phyloP scores from a whole-genome alignment of 495 filamentous ascomycete genomes.

The Alectoria sarmentosa region DNA sequence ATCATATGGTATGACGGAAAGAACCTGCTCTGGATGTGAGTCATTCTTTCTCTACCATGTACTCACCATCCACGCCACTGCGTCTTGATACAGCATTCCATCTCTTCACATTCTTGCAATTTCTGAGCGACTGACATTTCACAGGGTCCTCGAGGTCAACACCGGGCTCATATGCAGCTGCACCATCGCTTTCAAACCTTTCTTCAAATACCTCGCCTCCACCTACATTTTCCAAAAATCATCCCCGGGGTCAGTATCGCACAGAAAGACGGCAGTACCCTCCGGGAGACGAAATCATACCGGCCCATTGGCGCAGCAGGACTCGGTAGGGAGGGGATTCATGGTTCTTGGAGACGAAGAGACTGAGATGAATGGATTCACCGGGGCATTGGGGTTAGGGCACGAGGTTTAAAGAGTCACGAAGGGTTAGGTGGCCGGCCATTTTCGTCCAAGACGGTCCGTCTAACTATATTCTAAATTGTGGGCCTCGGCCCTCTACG shows the following conservation, averaged over 20 bases:
- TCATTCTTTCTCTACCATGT: not conserved
- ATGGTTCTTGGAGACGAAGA: not conserved
- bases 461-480: too few relatives aligned
- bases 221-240: not conserved
- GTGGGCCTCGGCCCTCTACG: too few relatives aligned
- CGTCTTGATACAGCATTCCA: too few relatives aligned
- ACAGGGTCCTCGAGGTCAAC: slow-evolving; percentile 9
- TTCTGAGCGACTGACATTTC: not conserved
- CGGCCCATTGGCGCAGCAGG: not conserved
- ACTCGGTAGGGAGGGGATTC: not conserved
- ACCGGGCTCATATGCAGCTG: slow-evolving; percentile 15
- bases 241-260: not conserved
- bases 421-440: too few relatives aligned
- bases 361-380: not conserved
- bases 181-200: slow-evolving; percentile 3
- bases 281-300: not conserved
- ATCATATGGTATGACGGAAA: not conserved
- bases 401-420: too few relatives aligned
- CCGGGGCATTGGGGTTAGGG: too few relatives aligned
- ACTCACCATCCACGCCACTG: too few relatives aligned
- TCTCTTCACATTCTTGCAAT: too few relatives aligned
- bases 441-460: too few relatives aligned
- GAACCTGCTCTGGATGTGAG: not conserved
- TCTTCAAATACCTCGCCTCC: slow-evolving; percentile 1
- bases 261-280: not conserved